Base-by-base conservation (phyloP, 1,284 basidiomycete species). In the Austroboletus novae-zelandiae region DNA sequence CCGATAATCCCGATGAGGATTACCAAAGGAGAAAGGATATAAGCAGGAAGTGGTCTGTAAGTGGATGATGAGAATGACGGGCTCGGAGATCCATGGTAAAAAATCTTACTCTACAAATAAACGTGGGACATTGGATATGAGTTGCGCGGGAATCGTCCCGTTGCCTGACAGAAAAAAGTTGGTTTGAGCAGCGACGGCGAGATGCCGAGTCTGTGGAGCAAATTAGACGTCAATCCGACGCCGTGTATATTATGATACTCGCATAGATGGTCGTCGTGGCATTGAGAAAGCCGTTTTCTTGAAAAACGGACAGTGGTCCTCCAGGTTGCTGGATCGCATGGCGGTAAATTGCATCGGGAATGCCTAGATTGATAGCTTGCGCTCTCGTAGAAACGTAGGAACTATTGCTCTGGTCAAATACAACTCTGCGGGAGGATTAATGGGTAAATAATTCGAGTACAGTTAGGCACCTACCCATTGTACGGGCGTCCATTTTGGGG, bases 281-380 rank as follows among this genome's bases (percentile, higher is more conserved):
- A 55, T 77, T 73, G 52, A 80, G 57, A 56, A 86, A 83, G 0
- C 74, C 76, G 48, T 77, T 73, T 6, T 72, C 53, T 54, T 75
- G 69, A 57, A 84, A 84, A 9, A 70, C 70, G 7, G 71, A 60
- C 46, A 75, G 66, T 0, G 67, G 57, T 3, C 78, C 77, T 34
- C 63, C 61, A 9, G 66, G 56, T 15, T 64, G 50, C 50, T 76
- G 72, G 9, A 63, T 57, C 1, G 80, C 81, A 46, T 70, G 66
- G 10, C 72, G 74, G 55, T 80, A 80, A 23, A 85, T 78, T 6
- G 84, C 77, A 7, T 77, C 77, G 17, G 84, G 74, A 2, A 86
- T 61, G 11, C 75, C 74, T 18, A 75, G 71, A 25, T 62, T 66
- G 2, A 75, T 76, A 1, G 80, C 68, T 3, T 57, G 65, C 0